These are phyloP conservation scores for Marasmius sp. DNA, from an alignment of 1,284 basidiomycete species.

Conservation along the genomic window DNA sequence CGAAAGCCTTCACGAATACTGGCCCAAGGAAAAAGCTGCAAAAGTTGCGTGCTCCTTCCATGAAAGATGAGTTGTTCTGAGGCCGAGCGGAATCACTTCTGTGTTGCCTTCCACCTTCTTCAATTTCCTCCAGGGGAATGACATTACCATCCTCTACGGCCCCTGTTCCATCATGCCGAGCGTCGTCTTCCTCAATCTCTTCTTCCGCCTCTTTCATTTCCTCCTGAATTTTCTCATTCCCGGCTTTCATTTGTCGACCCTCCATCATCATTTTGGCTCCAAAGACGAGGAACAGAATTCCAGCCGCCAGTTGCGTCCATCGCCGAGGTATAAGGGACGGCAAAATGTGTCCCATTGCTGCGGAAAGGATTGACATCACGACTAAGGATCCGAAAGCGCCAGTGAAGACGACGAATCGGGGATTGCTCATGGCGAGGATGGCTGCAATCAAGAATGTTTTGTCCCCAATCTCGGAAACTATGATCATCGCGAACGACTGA, in stretches of 20 bases:
- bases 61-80: constrained; percentile 21
- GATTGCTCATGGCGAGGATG: constrained; percentile 94
- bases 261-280: constrained; percentile 86
- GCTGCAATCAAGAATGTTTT: constrained; percentile 98
- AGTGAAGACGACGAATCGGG: constrained; percentile 81
- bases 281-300: constrained; percentile 83
- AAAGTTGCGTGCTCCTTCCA: constrained; percentile 81
- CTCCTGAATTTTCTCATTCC: constrained; percentile 82
- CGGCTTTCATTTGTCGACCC: constrained; percentile 72
- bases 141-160: constrained; percentile 33
- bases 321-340: constrained; percentile 79
- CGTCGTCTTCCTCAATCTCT: constrained; percentile 78
- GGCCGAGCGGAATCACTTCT: not conserved
- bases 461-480: constrained; percentile 92
- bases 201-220: constrained; percentile 92
- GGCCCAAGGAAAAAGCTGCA: constrained; percentile 85
- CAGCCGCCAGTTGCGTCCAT: constrained; percentile 80
- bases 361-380: constrained; percentile 91
- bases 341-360: constrained; percentile 84
- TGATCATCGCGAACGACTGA: constrained; percentile 85
- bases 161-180: constrained; percentile 43
- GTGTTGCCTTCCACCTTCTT: constrained; percentile 43
- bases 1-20: constrained; percentile 93
- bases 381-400: constrained; percentile 89
- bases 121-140: constrained; percentile 64